Evolutionary conservation across 345 rosid genomes (phyloP), one percentile per base, ranked within the genome.

Genomic region (Camelina hispida): DNA sequence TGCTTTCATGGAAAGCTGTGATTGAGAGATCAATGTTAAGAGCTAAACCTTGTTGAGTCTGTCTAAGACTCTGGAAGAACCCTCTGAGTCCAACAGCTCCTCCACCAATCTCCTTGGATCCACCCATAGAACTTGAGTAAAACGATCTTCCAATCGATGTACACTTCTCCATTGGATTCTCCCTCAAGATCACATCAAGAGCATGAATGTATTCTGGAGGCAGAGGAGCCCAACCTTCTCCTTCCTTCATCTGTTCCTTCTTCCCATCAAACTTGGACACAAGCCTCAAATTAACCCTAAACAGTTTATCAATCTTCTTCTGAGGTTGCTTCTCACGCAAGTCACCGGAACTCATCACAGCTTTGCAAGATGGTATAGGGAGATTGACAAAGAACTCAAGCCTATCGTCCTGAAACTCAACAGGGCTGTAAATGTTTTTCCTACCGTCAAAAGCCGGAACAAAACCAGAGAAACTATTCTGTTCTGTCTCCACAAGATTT

Each of bases 181-280:
- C 96, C 66, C 98, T 85, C 76, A 94, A 83, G 50, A 90, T 91
- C 70, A 91, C 91, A 86, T 94, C 98, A 66, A 94, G 72, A 77
- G 98, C 98, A 75, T 94, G 98, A 38, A 91, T 82, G 73, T 94
- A 91, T 68, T 87, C 97, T 78, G 85, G 98, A 77, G 98, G 97
- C 48, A 94, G 83, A 40, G 97, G 98, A 63, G 84, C 69, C 86
- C 92, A 86, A 38, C 84, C 93, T 40, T 85, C 85, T 46, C 84
- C 86, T 76, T 91, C 98, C 55, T 86, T 88, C 71, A 73, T 83
- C 81, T 74, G 72, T 75, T 82, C 87, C 80, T 87, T 90, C 80
- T 87, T 90, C 2, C 96, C 97, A 72, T 88, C 88, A 70, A 91
- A 82, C 83, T 87, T 89, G 0, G 98, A 94, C 60, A 91, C 98